Evolutionary conservation across 2,329 filamentous ascomycete genomes (phyloP).

Genomic region (Blastomyces silverae): DNA sequence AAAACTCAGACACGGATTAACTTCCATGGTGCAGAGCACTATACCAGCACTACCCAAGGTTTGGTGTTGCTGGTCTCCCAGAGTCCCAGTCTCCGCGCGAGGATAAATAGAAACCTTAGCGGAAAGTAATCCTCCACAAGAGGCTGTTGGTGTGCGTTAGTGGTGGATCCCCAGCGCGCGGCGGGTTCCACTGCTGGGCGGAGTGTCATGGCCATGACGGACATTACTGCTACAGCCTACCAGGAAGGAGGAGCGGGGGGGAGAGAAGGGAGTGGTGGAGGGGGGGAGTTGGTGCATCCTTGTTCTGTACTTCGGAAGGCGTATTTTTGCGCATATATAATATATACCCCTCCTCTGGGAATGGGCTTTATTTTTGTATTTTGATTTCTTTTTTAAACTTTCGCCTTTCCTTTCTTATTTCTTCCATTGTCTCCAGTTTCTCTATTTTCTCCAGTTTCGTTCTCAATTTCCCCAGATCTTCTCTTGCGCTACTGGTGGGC

Average conservation of each 20-base stretch:
- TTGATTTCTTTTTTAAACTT: too few species aligned
- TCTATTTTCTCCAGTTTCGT: slow-evolving; percentile 1
- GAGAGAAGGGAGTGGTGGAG: neutral
- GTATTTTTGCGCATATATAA: neutral
- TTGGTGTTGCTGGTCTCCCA: too few species aligned
- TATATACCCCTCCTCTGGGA: neutral
- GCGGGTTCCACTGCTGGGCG: slow-evolving; percentile 8
- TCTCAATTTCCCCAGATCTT: neutral
- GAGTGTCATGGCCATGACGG: neutral
- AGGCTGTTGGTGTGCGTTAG: slow-evolving; percentile 1
- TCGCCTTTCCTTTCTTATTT: neutral
- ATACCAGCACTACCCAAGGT: neutral
- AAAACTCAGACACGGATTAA: slow-evolving; percentile 7
- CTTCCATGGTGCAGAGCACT: slow-evolving; percentile 1
- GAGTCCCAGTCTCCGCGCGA: too few species aligned
- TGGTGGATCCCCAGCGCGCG: slow-evolving; percentile 2
- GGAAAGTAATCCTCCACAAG: neutral
- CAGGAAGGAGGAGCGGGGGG: too few species aligned
- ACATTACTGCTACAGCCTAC: neutral
- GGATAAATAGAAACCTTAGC: neutral
- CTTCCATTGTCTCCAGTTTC: neutral
- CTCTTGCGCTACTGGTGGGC: neutral
- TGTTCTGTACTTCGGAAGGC: neutral
- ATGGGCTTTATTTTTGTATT: too few species aligned
- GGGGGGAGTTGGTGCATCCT: neutral